Evolutionary conservation across 345 rosid species (phyloP).

Genomic region (Cardamine occulta): DNA sequence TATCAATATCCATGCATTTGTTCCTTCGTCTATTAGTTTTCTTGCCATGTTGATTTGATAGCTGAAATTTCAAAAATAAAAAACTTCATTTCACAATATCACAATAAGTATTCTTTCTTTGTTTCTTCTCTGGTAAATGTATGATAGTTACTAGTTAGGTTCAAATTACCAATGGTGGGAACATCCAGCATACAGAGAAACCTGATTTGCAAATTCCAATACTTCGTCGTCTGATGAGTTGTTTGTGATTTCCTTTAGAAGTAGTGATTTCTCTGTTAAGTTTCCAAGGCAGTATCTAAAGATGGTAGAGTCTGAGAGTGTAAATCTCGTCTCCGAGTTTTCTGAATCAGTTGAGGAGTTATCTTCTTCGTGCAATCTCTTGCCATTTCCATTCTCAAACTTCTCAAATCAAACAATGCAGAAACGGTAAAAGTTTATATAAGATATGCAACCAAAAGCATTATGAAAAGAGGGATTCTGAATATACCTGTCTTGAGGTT

Average conservation of each 20-base stretch:
- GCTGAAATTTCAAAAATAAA: conserved; percentile 45
- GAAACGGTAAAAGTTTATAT: conserved; percentile 8
- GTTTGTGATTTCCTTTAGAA: conserved; percentile 74
- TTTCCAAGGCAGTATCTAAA: conserved; percentile 80
- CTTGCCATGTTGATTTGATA: conserved; percentile 69
- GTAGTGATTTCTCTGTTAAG: conserved; percentile 58
- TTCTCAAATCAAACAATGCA: conserved; percentile 22
- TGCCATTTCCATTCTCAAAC: conserved; percentile 29
- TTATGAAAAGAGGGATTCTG: background rate
- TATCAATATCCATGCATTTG: conserved; percentile 68
- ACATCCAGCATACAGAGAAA: conserved; percentile 78
- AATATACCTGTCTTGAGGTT: conserved; percentile 54
- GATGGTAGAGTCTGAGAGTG: conserved; percentile 59
- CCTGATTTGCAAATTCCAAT: conserved; percentile 64
- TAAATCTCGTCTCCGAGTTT: conserved; percentile 51
- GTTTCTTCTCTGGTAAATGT: background rate
- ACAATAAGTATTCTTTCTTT: background rate
- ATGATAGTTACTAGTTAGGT: conserved; percentile 1
- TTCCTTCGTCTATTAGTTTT: conserved; percentile 81
- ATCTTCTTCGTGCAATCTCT: conserved; percentile 44
- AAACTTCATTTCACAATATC: conserved; percentile 1
- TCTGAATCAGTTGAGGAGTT: conserved; percentile 58
- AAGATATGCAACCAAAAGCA: conserved; percentile 7
- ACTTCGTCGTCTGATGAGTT: conserved; percentile 66
- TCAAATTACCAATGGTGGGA: conserved; percentile 78